Evolutionary conservation across 2,329 filamentous ascomycete genomes (phyloP).

Genomic region (Penicillium sp.): DNA sequence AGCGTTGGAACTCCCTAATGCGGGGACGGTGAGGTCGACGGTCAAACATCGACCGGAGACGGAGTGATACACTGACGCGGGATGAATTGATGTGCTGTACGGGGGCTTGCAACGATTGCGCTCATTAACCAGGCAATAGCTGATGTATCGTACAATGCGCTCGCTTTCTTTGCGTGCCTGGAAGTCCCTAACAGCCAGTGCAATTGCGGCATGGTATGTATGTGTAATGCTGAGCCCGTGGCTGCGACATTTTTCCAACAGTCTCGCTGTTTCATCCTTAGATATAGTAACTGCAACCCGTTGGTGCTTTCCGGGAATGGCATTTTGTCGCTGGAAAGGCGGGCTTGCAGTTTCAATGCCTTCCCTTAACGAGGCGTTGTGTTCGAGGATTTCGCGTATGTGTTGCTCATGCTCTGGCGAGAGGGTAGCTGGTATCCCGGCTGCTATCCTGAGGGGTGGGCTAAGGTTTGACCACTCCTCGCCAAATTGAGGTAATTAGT

Average conservation of each 20-base stretch:
- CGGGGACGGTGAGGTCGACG: slow-evolving; percentile 29
- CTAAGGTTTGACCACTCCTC: slow-evolving; percentile 32
- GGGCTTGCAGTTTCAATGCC: slow-evolving; percentile 28
- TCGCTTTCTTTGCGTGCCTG: slow-evolving; percentile 17
- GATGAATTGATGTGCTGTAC: slow-evolving; percentile 27
- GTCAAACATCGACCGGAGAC: slow-evolving; percentile 31
- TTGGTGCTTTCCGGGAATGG: slow-evolving; percentile 30
- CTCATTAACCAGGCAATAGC: slow-evolving; percentile 35
- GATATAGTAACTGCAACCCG: slow-evolving; percentile 27
- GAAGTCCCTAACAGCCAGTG: slow-evolving; percentile 26
- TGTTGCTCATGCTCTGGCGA: slow-evolving; percentile 16
- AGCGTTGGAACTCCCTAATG: not conserved
- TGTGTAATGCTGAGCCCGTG: slow-evolving; percentile 31
- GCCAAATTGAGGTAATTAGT: slow-evolving; percentile 21
- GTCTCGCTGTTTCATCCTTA: slow-evolving; percentile 16
- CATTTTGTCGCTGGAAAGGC: slow-evolving; percentile 20
- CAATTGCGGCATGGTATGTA: slow-evolving; percentile 35
- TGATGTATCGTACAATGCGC: slow-evolving; percentile 34
- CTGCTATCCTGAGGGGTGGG: slow-evolving; percentile 32
- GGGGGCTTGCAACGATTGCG: slow-evolving; percentile 28
- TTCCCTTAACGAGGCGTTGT: slow-evolving; percentile 23
- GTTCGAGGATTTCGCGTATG: slow-evolving; percentile 17
- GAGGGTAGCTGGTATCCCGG: slow-evolving; percentile 23
- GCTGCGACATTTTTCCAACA: slow-evolving; percentile 26
- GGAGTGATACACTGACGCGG: slow-evolving; percentile 34